These are phyloP conservation scores for Alisma plantagoaquatica DNA, from an alignment of 106 monocot genomes.

Conservation along the genomic window DNA sequence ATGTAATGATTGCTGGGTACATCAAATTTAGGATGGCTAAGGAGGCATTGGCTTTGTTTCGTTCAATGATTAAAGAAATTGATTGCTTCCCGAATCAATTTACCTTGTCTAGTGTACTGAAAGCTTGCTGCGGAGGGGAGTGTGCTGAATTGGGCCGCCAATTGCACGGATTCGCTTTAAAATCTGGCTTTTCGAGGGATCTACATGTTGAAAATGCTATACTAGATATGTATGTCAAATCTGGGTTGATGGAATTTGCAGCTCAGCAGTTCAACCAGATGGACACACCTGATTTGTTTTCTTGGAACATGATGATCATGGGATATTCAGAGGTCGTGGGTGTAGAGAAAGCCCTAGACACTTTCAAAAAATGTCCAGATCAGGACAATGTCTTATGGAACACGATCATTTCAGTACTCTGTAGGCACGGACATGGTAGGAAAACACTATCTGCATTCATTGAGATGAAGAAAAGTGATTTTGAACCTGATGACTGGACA, in stretches of 20 bases:
- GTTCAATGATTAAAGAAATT: conserved; percentile 30
- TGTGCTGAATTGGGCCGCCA: conserved; percentile 25
- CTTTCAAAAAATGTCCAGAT: conserved; percentile 53
- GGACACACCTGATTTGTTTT: conserved; percentile 44
- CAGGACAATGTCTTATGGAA: conserved; percentile 79
- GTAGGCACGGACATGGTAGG: conserved; percentile 22
- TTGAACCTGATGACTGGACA: conserved; percentile 40
- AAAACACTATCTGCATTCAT: conserved; percentile 36
- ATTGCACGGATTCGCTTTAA: conserved; percentile 50
- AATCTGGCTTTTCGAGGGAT: conserved; percentile 30
- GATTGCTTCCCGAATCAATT: conserved; percentile 25
- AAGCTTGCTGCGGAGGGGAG: conserved; percentile 43
- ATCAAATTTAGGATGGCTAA: conserved; percentile 18
- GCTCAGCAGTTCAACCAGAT: conserved; percentile 32
- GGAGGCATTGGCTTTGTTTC: conserved; percentile 27
- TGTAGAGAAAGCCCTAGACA: conserved; percentile 28
- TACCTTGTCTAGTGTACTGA: conserved; percentile 47
- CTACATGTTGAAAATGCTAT: conserved; percentile 29
- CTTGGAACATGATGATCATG: conserved; percentile 68
- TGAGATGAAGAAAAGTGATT: conserved; percentile 44
- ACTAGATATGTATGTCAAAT: conserved; percentile 71
- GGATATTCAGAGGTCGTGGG: conserved; percentile 34
- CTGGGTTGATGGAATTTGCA: conserved; percentile 38
- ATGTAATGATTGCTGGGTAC: conserved; percentile 55
- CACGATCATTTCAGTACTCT: conserved; percentile 55